Evolutionary conservation across 129 eudicot species (phyloP).

Genomic region (Saposhnikovia divaricata): DNA sequence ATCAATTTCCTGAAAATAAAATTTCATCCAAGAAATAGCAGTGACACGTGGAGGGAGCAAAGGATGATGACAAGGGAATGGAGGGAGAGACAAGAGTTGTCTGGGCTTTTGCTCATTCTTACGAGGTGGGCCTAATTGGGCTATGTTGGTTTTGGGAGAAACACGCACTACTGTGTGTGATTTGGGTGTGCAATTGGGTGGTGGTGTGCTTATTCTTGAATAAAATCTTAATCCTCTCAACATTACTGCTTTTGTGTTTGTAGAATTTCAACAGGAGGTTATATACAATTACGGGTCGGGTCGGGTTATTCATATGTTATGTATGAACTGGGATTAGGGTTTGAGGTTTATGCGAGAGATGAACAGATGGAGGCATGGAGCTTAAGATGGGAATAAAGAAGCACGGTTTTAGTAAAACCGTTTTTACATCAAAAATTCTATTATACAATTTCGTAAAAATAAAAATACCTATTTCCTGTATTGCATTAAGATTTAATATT

Average conservation of each 20-base stretch:
- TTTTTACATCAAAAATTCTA: too few species aligned
- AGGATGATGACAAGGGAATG: slow-evolving; percentile 32
- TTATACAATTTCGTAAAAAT: too few species aligned
- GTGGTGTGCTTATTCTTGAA: neutral
- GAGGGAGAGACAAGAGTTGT: slow-evolving; percentile 78
- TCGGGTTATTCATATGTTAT: too few species aligned
- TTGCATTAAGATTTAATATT: too few species aligned
- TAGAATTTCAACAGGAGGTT: too few species aligned
- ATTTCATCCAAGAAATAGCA: neutral
- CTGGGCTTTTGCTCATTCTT: slow-evolving; percentile 64
- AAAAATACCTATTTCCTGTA: too few species aligned
- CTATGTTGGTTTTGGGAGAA: slow-evolving; percentile 24
- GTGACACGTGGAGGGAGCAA: neutral
- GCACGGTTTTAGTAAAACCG: too few species aligned
- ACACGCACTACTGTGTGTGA: slow-evolving; percentile 1
- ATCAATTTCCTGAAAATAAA: neutral
- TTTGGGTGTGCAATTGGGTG: neutral
- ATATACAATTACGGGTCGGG: too few species aligned
- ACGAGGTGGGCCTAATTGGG: slow-evolving; percentile 51
- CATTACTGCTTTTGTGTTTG: neutral
- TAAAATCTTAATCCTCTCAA: neutral
- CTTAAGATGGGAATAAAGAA: too few species aligned
- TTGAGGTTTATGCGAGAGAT: too few species aligned
- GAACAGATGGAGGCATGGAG: too few species aligned
- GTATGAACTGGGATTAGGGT: too few species aligned